Evolutionary conservation across 176 grass and related monocot species (phyloP).

Genomic region (Bromus sterilis): DNA sequence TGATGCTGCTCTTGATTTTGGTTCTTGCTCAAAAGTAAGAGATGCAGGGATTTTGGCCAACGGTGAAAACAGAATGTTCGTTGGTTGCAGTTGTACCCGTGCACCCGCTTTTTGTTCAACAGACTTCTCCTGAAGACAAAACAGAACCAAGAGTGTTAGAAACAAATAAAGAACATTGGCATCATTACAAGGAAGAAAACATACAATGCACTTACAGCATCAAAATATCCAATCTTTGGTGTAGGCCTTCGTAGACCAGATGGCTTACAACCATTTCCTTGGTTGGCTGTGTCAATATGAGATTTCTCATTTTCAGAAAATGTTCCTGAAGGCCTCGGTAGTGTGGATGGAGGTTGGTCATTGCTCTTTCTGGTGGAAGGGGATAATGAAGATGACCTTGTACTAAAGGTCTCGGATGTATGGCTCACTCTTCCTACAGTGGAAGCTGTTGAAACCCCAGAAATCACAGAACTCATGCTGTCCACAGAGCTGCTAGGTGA

Average conservation of each 20-base stretch:
- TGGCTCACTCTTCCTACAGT: slow-evolving; percentile 34
- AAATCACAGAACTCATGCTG: slow-evolving; percentile 53
- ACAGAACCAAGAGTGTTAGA: slow-evolving; percentile 7
- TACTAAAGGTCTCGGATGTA: slow-evolving; percentile 21
- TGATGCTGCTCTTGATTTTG: not conserved
- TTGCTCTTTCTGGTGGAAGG: slow-evolving; percentile 33
- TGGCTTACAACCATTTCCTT: slow-evolving; percentile 51
- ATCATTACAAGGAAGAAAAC: not conserved
- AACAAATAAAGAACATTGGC: not conserved
- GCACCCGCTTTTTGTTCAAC: slow-evolving; percentile 19
- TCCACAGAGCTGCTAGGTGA: slow-evolving; percentile 86
- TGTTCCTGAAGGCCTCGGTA: slow-evolving; percentile 6
- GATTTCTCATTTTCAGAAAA: not conserved
- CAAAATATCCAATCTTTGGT: slow-evolving; percentile 83
- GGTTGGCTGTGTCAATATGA: not conserved
- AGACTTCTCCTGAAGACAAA: slow-evolving; percentile 48
- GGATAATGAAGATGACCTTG: slow-evolving; percentile 25
- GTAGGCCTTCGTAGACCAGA: slow-evolving; percentile 63
- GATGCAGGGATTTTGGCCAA: not conserved
- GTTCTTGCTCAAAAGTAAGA: not conserved
- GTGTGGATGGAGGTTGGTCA: not conserved
- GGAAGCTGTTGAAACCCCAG: slow-evolving; percentile 37
- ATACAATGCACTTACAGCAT: slow-evolving; percentile 46
- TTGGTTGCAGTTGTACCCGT: slow-evolving; percentile 10
- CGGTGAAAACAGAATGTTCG: not conserved